Conservation (phyloP, 176 grass and related monocot species). For the Phoenix dactylifera region DNA sequence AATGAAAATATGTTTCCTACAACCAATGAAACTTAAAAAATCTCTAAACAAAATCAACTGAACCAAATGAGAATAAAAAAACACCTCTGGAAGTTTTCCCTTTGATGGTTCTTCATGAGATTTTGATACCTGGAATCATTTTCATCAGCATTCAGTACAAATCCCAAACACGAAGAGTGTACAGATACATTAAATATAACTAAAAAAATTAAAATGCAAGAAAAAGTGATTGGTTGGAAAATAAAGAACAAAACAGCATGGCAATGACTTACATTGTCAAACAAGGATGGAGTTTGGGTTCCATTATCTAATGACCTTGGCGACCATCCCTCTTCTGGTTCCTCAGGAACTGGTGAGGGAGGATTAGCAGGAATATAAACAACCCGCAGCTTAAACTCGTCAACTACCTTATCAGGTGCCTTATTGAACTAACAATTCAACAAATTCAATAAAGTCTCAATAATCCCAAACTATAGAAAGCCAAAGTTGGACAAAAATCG, state of each 20-base stretch:
- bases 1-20: no score
- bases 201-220: slow-evolving; percentile 3
- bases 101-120: slow-evolving; percentile 36
- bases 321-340: slow-evolving; percentile 57
- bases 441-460: slow-evolving; percentile 8
- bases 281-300: slow-evolving; percentile 30
- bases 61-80: slow-evolving; percentile 19
- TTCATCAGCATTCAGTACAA: background rate
- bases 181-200: slow-evolving; percentile 1
- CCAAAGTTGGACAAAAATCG: no score
- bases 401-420: slow-evolving; percentile 47
- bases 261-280: slow-evolving; percentile 28
- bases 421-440: slow-evolving; percentile 63
- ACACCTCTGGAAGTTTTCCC: slow-evolving; percentile 47
- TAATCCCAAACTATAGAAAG: slow-evolving; percentile 9
- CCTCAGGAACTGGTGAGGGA: slow-evolving; percentile 90
- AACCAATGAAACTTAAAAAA: no score
- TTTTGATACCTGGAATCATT: slow-evolving; percentile 41
- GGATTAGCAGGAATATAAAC: slow-evolving; percentile 89
- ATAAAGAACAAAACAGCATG: no score
- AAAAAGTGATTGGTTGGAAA: background rate
- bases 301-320: slow-evolving; percentile 46
- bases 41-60: background rate
- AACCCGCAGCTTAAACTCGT: slow-evolving; percentile 83
- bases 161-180: background rate